Base-by-base conservation (phyloP, 257 asterid species). In the Jacaranda mimosifolia region DNA sequence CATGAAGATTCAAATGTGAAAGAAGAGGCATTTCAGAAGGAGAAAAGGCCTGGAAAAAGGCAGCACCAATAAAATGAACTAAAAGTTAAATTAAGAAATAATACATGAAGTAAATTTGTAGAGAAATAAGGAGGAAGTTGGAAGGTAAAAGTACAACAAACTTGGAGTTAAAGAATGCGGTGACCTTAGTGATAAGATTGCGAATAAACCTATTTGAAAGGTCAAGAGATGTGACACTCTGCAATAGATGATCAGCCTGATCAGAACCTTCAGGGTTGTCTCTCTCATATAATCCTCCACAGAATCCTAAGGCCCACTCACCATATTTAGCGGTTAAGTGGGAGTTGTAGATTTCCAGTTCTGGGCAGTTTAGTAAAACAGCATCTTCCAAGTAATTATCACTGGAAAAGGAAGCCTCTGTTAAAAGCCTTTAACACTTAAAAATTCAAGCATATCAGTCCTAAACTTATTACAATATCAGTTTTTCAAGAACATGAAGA, bases 261-360 rank as follows among this genome's bases (percentile, higher is more conserved):
- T 65, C 74, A 74, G 86, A 79, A 74, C 39, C 78, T 45, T 87
- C 96, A 52, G 96, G 94, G 77, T 85, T 87, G 79, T 89, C 96
- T 52, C 84, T 81, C 71, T 80, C 89, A 67, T 83, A 86, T 59
- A 90, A 74, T 74, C 97, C 97, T 83, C 96, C 99, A 89, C 97
- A 93, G 84, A 93, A 93, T 59, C 98, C 97, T 60, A 96, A 85
- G 26, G 98, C 98, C 97, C 98, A 96, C 80, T 80, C 82, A 19
- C 97, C 97, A 83, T 86, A 91, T 52, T 84, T 87, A 12, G 83
- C 77, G 58, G 97, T 96, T 86, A 93, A 93, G 62, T 59, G 79
- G 49, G 98, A 93, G 81, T 91, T 91, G 76, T 84, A 90, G 68
- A 96, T 88, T 80, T 96, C 99, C 83, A 96, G 71, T 46, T 62